These are phyloP conservation scores for Bathelium albidoporum DNA, from an alignment of 495 filamentous ascomycete genomes.

Conservation along the genomic window DNA sequence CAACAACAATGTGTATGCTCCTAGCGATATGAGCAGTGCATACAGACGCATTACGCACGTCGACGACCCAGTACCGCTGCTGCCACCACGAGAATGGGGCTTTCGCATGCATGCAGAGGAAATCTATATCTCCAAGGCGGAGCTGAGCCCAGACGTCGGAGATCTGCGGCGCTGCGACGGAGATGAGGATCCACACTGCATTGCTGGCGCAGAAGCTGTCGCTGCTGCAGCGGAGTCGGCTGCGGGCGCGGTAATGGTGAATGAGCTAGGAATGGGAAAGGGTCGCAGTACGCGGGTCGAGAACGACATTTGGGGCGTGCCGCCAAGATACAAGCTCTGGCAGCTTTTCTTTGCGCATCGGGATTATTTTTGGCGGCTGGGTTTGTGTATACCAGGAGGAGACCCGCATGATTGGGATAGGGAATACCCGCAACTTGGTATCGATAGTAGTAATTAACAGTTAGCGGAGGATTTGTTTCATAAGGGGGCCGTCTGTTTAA, in stretches of 20 bases:
- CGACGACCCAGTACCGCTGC: conserved; percentile 78
- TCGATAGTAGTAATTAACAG: not conserved
- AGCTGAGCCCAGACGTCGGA: conserved; percentile 51
- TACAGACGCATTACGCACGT: conserved; percentile 79
- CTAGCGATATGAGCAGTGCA: conserved; percentile 18
- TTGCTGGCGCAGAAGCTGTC: conserved; percentile 45
- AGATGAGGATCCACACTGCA: conserved; percentile 58
- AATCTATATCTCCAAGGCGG: conserved; percentile 64
- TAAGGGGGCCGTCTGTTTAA: too few relatives aligned
- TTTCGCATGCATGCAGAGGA: conserved; percentile 78
- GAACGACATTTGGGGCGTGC: conserved; percentile 39
- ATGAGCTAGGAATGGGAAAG: conserved; percentile 2
- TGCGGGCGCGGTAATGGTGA: not conserved
- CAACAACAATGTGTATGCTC: conserved; percentile 22
- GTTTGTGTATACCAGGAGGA: conserved; percentile 78
- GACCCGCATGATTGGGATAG: conserved; percentile 60
- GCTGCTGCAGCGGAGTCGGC: conserved; percentile 43
- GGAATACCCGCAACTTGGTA: conserved; percentile 21
- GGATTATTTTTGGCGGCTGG: conserved; percentile 92
- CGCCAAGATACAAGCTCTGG: conserved; percentile 64
- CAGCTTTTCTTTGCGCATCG: conserved; percentile 89
- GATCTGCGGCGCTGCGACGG: conserved; percentile 69
- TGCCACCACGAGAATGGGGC: conserved; percentile 80
- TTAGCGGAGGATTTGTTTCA: too few relatives aligned
- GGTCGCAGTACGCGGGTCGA: conserved; percentile 5